A percentile compares a stretch with the other conserved stretches of the same genome.
Conservation (phyloP, 345 rosid species). For the Erucastrum elatum region DNA sequence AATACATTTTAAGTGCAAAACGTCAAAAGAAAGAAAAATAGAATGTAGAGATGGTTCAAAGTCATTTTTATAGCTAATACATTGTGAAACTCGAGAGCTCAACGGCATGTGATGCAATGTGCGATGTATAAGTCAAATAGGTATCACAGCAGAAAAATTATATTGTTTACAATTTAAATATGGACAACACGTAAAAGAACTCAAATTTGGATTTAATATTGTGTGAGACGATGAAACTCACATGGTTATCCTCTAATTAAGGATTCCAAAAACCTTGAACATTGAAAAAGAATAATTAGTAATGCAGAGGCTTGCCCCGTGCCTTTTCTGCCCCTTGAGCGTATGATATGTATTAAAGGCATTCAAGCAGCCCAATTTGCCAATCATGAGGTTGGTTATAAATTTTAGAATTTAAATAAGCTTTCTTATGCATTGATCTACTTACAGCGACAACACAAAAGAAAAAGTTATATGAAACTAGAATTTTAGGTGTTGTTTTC, state of each 20-base stretch:
- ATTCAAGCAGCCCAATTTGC: conserved; percentile 10
- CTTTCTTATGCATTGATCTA: too few relatives aligned
- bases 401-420: too few relatives aligned
- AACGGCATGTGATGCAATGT: background rate
- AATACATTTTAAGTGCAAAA: conserved; percentile 3
- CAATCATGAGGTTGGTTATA: background rate
- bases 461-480: conserved; percentile 2
- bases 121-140: background rate
- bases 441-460: conserved; percentile 3
- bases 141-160: background rate
- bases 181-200: background rate
- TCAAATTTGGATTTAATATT: background rate
- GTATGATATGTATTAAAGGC: background rate
- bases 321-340: background rate
- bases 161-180: background rate
- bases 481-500: background rate
- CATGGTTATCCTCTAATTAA: conserved; percentile 18
- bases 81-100: background rate
- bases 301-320: background rate
- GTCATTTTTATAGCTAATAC: background rate
- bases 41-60: background rate
- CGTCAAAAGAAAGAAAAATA: background rate
- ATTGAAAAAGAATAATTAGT: background rate
- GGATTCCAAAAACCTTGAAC: background rate
- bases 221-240: conserved; percentile 8